Conservation (phyloP, 169 alveolate genomes). For the Cryptosporidium sp. region DNA sequence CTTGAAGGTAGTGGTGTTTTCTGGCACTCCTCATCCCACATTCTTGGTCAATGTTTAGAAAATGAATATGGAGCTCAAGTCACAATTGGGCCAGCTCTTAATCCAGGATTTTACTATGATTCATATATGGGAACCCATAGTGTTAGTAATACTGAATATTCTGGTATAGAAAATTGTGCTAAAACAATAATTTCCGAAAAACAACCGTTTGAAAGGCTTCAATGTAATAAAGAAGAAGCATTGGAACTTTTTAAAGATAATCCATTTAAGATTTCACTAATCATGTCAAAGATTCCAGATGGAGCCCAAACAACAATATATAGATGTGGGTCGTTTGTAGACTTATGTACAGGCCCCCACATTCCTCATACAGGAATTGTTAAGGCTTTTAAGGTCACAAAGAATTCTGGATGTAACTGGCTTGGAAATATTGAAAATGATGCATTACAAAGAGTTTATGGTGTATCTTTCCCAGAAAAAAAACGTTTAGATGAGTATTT, state of each 20-base stretch:
- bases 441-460: constrained; percentile 98
- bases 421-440: constrained; percentile 95
- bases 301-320: constrained; percentile 95
- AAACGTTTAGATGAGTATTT: constrained; percentile 93
- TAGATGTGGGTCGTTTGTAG: constrained; percentile 97
- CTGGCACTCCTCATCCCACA: constrained; percentile 99
- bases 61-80: constrained; percentile 95
- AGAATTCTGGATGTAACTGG: constrained; percentile 99
- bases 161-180: constrained; percentile 81
- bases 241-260: constrained; percentile 94
- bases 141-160: constrained; percentile 26
- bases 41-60: constrained; percentile 92
- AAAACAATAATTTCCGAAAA: constrained; percentile 86
- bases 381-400: constrained; percentile 94
- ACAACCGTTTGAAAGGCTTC: constrained; percentile 93
- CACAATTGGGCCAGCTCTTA: constrained; percentile 93
- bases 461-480: constrained; percentile 96
- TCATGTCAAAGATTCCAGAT: constrained; percentile 95
- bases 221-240: constrained; percentile 96
- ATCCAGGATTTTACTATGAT: constrained; percentile 98
- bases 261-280: constrained; percentile 97
- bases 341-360: constrained; percentile 99
- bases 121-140: constrained; percentile 92
- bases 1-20: constrained; percentile 94
- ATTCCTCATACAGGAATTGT: constrained; percentile 94